These are phyloP conservation scores for Umbelopsis ramanniana DNA, from an alignment of 192 early-diverging fungal genomes.

Conservation along the genomic window DNA sequence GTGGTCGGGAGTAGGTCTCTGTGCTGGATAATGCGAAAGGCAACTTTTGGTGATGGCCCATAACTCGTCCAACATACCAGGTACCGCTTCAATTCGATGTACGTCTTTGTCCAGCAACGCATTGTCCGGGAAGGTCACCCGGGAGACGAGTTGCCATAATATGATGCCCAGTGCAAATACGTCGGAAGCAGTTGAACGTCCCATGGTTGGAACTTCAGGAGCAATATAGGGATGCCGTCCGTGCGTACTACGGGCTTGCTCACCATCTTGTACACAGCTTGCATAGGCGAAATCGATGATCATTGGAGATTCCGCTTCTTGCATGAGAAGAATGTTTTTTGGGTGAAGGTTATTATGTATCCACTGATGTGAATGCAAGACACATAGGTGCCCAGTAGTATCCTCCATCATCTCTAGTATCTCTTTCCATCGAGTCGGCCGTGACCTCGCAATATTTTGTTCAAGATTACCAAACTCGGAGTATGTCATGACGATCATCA, in stretches of 20 bases:
- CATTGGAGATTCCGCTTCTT: slow-evolving; percentile 25
- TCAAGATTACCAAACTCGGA: slow-evolving; percentile 36
- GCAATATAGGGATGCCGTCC: slow-evolving; percentile 36
- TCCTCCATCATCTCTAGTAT: slow-evolving; percentile 34
- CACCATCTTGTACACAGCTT: neutral
- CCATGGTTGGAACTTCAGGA: slow-evolving; percentile 26
- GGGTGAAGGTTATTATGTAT: slow-evolving; percentile 37
- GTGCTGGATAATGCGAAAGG: neutral
- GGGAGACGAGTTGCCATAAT: slow-evolving; percentile 36
- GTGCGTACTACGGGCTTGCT: neutral
- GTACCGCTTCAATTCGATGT: slow-evolving; percentile 35
- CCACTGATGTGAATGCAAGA: slow-evolving; percentile 30
- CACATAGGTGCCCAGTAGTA: slow-evolving; percentile 4
- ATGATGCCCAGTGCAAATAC: slow-evolving; percentile 37
- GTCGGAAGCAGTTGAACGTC: slow-evolving; percentile 29
- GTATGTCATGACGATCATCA: slow-evolving; percentile 38
- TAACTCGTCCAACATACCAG: slow-evolving; percentile 33
- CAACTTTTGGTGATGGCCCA: slow-evolving; percentile 7
- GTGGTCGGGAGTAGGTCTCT: neutral
- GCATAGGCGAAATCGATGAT: slow-evolving; percentile 37
- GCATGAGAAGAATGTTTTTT: slow-evolving; percentile 35
- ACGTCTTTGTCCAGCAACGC: slow-evolving; percentile 28
- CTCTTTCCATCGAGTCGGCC: slow-evolving; percentile 20
- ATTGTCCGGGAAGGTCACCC: slow-evolving; percentile 38
- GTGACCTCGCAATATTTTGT: slow-evolving; percentile 18